These are phyloP conservation scores for Juglanconis juglandina DNA, from an alignment of 2,329 filamentous ascomycete species.

Conservation along the genomic window DNA sequence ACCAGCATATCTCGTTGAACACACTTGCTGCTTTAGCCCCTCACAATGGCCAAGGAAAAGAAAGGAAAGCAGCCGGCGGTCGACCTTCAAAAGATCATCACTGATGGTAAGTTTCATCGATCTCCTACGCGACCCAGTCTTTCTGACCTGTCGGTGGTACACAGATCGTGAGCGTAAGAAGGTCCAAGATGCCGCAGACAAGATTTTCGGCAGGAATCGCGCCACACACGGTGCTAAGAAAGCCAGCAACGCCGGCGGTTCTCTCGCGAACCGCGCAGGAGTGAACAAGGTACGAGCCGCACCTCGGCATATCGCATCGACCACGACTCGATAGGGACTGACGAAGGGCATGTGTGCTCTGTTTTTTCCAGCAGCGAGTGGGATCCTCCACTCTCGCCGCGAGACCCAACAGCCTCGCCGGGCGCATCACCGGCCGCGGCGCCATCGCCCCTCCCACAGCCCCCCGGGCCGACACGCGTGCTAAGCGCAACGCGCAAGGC, in stretches of 20 bases:
- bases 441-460: constrained; percentile 24
- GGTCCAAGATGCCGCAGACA: constrained; percentile 67
- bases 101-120: constrained; percentile 40
- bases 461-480: constrained; percentile 30
- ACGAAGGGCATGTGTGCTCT: neutral
- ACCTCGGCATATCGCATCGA: constrained; percentile 31
- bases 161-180: constrained; percentile 66
- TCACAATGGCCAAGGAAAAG: constrained; percentile 22
- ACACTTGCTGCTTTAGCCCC: neutral
- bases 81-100: constrained; percentile 55
- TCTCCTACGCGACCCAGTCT: neutral
- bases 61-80: constrained; percentile 34
- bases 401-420: constrained; percentile 39
- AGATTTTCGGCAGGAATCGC: constrained; percentile 65
- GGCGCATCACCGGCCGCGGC: constrained; percentile 43
- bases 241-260: constrained; percentile 44
- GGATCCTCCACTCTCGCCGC: constrained; percentile 27
- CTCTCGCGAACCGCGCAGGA: constrained; percentile 69
- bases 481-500: constrained; percentile 38
- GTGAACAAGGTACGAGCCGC: constrained; percentile 61
- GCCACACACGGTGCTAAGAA: constrained; percentile 49
- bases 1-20: neutral
- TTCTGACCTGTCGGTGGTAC: neutral
- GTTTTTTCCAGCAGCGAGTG: constrained; percentile 12
- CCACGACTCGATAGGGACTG: constrained; percentile 20